Base-by-base conservation (phyloP, 2,329 filamentous ascomycete genomes). In the Didymella segeticola region DNA sequence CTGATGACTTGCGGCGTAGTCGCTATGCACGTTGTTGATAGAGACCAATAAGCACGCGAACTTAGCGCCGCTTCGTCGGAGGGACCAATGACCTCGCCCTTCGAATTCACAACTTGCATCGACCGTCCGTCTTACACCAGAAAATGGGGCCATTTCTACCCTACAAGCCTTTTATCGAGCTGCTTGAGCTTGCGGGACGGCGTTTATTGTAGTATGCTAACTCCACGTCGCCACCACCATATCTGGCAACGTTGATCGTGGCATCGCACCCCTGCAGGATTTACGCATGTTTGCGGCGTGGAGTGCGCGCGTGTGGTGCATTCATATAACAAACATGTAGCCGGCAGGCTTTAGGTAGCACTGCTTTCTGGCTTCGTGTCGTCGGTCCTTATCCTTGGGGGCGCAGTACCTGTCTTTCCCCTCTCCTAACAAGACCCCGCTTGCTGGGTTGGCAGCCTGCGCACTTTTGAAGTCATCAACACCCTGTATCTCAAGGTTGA, bases 291-390 rank as follows among this genome's bases (percentile, higher is more conserved):
- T 53, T 56, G 54, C 56, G 64, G 64, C 62, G 62, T 52, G 36
- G 62, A 63, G 39, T 59, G 53, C 58, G 62, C 65, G 49, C 58
- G 57, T 58, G 60, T 60, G 51, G 62, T 67, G 63, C 57, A 46
- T 60, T 67, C 64, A 69, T 72, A 72, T 71, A 71, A 56, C 53
- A 51, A 63, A 56, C 58, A 46, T 57, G 64, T 60, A 62, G 61
- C 62, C 66, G 70, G 63, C 69, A 69, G 64, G 62, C 62, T 58
- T 60, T 56, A 62, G 60, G 69, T 70, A 43, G 61, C 58, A 72
- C 69, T 61, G 47, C 50, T 53, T 62, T 62, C 62, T 63, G 53
- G 61, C 61, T 63, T 63, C 45, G 57, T 56, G 61, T 54, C 47
- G 59, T 58, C 48, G 57, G 50, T 56, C 42, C 49, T 61, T 57